Percentiles rank a stretch among this genome's conserved stretches.
phyloP scores from a whole-genome alignment of 306 rosid species.

The Cucumis cinereus region DNA sequence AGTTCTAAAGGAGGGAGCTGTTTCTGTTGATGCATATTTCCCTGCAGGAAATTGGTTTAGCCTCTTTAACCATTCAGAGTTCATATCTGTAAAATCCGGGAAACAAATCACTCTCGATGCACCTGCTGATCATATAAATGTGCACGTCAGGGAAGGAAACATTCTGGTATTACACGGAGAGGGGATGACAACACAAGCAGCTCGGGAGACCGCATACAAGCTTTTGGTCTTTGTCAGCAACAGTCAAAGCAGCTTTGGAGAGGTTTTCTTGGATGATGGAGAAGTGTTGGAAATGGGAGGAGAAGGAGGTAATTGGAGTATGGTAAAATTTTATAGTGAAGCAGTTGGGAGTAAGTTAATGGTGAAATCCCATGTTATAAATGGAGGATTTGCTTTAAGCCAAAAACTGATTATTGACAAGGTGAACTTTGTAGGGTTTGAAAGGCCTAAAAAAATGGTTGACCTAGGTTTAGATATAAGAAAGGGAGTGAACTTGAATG shows the following conservation, averaged over 20 bases:
- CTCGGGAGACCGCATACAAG: constrained; percentile 45
- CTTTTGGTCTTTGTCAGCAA: constrained; percentile 40
- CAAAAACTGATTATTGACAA: constrained; percentile 47
- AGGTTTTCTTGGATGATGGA: constrained; percentile 71
- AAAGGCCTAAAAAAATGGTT: constrained; percentile 15
- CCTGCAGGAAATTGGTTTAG: constrained; percentile 84
- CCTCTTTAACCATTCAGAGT: constrained; percentile 55
- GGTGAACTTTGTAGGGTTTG: constrained; percentile 49
- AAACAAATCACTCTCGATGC: constrained; percentile 41
- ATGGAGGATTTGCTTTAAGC: constrained; percentile 44
- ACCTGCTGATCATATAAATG: constrained; percentile 62
- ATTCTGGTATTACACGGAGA: constrained; percentile 67
- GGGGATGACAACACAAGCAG: constrained; percentile 43
- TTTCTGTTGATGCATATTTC: constrained; percentile 58
- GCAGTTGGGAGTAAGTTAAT: constrained; percentile 7
- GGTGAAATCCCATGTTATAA: constrained; percentile 38
- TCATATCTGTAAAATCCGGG: constrained; percentile 39
- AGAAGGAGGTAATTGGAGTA: constrained; percentile 45
- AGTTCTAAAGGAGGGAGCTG: constrained; percentile 38
- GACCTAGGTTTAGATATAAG: constrained; percentile 13
- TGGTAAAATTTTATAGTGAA: constrained; percentile 31
- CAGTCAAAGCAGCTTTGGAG: constrained; percentile 30
- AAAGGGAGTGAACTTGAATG: constrained; percentile 15
- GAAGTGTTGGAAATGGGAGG: constrained; percentile 44
- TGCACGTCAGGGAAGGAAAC: constrained; percentile 57